Evolutionary conservation across 106 monocot species (phyloP).

Genomic region (Vanilla planifolia): DNA sequence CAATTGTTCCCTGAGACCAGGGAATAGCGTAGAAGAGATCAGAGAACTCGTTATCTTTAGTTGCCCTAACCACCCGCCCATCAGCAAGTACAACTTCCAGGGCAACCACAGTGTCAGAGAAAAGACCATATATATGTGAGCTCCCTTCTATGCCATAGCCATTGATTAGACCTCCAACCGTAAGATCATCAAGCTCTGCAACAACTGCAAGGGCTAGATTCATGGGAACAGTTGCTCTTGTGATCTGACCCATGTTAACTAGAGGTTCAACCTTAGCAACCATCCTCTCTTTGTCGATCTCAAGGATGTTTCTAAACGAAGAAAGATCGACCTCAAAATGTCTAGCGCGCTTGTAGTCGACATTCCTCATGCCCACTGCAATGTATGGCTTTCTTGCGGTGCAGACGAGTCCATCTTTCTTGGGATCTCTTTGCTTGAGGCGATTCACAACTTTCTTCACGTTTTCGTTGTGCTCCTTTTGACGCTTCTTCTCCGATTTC

Average conservation of each 20-base stretch:
- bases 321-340: slow-evolving; percentile 36
- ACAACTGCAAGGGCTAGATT: slow-evolving; percentile 31
- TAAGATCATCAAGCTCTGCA: slow-evolving; percentile 31
- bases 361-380: slow-evolving; percentile 31
- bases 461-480: slow-evolving; percentile 49
- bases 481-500: slow-evolving; percentile 42
- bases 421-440: slow-evolving; percentile 31
- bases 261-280: slow-evolving; percentile 31
- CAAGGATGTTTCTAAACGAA: slow-evolving; percentile 23
- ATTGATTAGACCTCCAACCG: slow-evolving; percentile 31
- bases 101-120: slow-evolving; percentile 30
- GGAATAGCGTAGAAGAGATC: slow-evolving; percentile 32
- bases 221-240: slow-evolving; percentile 25
- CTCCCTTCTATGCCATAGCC: slow-evolving; percentile 38
- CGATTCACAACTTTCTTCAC: slow-evolving; percentile 28
- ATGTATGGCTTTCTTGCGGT: slow-evolving; percentile 33
- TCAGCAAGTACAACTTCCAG: slow-evolving; percentile 29
- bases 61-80: slow-evolving; percentile 28
- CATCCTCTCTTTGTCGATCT: slow-evolving; percentile 29
- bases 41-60: slow-evolving; percentile 29
- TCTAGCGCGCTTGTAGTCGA: slow-evolving; percentile 27
- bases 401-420: slow-evolving; percentile 33
- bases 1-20: slow-evolving; percentile 32
- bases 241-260: slow-evolving; percentile 39
- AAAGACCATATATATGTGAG: slow-evolving; percentile 34